phyloP scores from a whole-genome alignment of 1,139 yeast species.

The Sporopachydermia cereana region DNA sequence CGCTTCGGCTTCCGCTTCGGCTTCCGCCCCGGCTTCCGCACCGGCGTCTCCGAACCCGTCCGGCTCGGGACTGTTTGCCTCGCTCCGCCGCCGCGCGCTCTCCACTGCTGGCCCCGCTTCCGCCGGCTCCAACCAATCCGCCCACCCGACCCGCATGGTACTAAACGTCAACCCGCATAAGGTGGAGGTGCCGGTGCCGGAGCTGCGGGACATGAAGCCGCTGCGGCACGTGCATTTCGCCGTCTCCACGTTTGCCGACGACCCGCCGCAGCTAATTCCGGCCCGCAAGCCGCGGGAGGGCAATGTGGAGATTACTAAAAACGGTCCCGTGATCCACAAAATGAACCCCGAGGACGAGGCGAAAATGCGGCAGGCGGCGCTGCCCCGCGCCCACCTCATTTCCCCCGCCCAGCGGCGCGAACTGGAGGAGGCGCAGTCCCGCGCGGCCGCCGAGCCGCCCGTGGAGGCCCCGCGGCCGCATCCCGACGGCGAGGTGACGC shows the following conservation, averaged over 20 bases:
- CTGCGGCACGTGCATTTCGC: constrained; percentile 65
- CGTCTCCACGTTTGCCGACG: constrained; percentile 56
- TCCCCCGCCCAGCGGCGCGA: constrained; percentile 1
- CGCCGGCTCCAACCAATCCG: not conserved
- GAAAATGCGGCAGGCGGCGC: constrained; percentile 28
- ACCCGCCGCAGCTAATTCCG: constrained; percentile 64
- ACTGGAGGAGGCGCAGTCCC: not conserved
- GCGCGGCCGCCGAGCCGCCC: not conserved
- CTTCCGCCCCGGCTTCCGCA: not conserved
- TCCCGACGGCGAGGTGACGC: not conserved
- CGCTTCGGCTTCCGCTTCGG: not conserved
- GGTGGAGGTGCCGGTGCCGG: constrained; percentile 19
- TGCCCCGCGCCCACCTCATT: not conserved
- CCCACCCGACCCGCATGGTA: not conserved
- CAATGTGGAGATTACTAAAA: constrained; percentile 51
- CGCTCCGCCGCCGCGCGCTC: not conserved
- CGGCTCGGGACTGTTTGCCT: constrained; percentile 1
- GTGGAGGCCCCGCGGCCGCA: not conserved
- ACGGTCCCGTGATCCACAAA: constrained; percentile 52
- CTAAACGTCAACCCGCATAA: not conserved
- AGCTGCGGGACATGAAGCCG: constrained; percentile 29
- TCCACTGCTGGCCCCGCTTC: not conserved
- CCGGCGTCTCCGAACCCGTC: not conserved
- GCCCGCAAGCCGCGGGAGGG: constrained; percentile 56
- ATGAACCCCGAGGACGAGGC: constrained; percentile 50